Evolutionary conservation across 1,284 basidiomycete genomes (phyloP).

Genomic region (Ganoderma resinaceum): DNA sequence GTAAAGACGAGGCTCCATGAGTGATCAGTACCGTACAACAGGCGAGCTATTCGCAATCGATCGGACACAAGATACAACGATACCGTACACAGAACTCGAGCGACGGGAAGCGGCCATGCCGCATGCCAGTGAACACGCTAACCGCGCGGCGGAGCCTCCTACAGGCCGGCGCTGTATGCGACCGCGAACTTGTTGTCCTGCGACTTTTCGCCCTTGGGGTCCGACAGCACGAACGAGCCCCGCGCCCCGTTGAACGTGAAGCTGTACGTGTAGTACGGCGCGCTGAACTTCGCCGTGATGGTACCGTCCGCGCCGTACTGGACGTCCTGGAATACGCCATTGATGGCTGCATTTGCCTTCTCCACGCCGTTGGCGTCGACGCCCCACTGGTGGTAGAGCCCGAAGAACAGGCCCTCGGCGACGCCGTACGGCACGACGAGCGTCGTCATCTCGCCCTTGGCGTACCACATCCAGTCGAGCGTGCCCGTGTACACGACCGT

Average conservation of each 20-base stretch:
- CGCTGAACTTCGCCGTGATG: neutral
- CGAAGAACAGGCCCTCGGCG: conserved; percentile 5
- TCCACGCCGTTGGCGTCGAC: neutral
- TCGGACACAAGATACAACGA: too few relatives aligned
- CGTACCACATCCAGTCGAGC: conserved; percentile 10
- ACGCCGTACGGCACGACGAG: conserved; percentile 16
- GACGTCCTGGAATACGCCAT: conserved; percentile 1
- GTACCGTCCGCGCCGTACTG: neutral
- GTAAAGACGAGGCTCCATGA: too few relatives aligned
- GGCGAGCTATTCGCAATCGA: too few relatives aligned
- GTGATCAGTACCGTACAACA: too few relatives aligned
- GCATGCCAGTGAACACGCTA: too few relatives aligned
- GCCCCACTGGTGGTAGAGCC: conserved; percentile 17
- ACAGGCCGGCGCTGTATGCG: neutral
- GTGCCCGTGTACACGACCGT: conserved; percentile 9
- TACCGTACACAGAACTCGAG: too few relatives aligned
- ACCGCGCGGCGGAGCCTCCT: neutral
- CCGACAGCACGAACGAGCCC: neutral
- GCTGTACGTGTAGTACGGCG: neutral
- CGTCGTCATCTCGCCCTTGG: conserved; percentile 14
- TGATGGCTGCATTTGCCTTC: conserved; percentile 1
- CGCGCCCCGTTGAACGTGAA: neutral
- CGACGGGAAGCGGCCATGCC: too few relatives aligned
- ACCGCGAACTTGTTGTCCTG: neutral
- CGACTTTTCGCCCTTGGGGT: neutral